These are phyloP conservation scores for Saksenaea oblongispora DNA, from an alignment of 371 early-diverging fungal species.

Conservation along the genomic window DNA sequence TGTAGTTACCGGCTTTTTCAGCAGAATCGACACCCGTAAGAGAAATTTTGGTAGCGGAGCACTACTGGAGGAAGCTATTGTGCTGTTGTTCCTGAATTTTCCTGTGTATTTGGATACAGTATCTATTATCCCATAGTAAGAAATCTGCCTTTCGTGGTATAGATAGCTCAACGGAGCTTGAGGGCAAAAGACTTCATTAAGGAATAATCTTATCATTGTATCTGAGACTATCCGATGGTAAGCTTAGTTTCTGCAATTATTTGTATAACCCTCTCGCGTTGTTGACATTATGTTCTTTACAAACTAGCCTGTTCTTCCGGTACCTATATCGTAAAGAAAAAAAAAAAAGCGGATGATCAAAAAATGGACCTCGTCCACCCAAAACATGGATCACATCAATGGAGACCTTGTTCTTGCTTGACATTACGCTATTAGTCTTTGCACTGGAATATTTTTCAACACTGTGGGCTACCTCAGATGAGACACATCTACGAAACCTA, in stretches of 20 bases:
- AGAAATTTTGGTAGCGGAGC: neutral
- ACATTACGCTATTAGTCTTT: too few species aligned
- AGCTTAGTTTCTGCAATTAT: neutral
- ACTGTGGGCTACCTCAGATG: too few species aligned
- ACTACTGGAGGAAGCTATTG: conserved; percentile 1
- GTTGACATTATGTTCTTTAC: conserved; percentile 1
- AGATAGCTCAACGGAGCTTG: neutral
- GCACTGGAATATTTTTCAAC: too few species aligned
- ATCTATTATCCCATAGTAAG: neutral
- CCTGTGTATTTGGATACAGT: neutral
- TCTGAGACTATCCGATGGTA: neutral
- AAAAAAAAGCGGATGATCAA: neutral
- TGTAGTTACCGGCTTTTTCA: neutral
- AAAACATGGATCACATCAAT: neutral
- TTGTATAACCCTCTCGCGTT: neutral
- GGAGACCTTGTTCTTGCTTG: too few species aligned
- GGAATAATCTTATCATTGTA: conserved; percentile 1
- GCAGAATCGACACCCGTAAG: neutral
- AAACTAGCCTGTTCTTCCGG: conserved; percentile 4
- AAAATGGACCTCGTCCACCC: neutral
- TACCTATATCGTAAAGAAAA: neutral
- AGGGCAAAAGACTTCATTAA: conserved; percentile 2
- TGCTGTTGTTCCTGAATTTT: conserved; percentile 1
- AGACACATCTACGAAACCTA: too few species aligned
- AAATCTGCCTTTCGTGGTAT: neutral